Percentiles rank a stretch among this genome's conserved stretches.
These are phyloP conservation scores for Tolypocladium nubicola DNA, from an alignment of 2,329 filamentous ascomycete genomes.

Conservation along the genomic window DNA sequence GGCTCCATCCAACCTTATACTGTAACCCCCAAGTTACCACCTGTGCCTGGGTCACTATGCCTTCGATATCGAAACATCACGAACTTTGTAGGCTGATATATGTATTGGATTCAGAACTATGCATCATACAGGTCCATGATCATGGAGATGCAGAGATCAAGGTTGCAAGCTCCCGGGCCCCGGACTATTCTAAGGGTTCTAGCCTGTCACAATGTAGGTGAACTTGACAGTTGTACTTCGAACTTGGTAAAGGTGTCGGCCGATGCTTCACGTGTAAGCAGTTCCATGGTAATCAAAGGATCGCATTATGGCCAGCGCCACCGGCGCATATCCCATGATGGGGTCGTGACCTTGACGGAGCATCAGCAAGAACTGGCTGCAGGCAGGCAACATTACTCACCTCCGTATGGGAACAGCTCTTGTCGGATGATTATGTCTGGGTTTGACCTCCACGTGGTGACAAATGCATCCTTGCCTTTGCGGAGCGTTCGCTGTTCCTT, in stretches of 20 bases:
- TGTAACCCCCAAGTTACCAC: too few species aligned
- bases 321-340: constrained; percentile 54
- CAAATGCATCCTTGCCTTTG: constrained; percentile 36
- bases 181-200: neutral
- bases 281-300: constrained; percentile 42
- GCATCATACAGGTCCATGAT: neutral
- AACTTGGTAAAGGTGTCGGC: neutral
- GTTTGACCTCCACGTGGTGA: constrained; percentile 32
- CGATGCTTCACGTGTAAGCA: constrained; percentile 2
- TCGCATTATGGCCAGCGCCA: constrained; percentile 53
- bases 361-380: neutral
- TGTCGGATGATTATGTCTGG: constrained; percentile 39
- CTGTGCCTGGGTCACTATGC: neutral
- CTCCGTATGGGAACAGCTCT: constrained; percentile 43
- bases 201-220: too few species aligned
- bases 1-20: neutral
- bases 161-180: too few species aligned
- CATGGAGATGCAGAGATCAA: neutral
- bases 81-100: neutral
- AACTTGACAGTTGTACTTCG: too few species aligned
- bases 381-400: constrained; percentile 24
- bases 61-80: too few species aligned
- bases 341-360: constrained; percentile 52
- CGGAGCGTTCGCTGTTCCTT: constrained; percentile 34
- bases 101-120: neutral